Conservation (phyloP, 2,329 filamentous ascomycete genomes). For the Aspergillus neoniger region DNA sequence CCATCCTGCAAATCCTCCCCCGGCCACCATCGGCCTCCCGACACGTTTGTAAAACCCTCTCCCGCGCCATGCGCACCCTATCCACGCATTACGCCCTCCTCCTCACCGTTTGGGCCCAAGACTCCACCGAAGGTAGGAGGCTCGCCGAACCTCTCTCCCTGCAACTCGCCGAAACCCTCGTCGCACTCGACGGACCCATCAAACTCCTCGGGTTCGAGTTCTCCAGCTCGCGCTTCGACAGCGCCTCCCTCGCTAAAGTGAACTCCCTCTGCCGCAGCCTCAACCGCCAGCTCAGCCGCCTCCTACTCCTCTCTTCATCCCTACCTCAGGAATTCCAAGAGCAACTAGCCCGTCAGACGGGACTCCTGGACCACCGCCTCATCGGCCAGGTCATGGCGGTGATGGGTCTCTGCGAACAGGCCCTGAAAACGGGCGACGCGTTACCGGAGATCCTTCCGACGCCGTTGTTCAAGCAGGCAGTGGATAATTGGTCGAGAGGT, state of each 20-base stretch:
- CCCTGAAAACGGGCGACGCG: conserved; percentile 51
- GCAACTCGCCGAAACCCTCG: conserved; percentile 35
- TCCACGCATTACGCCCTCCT: conserved; percentile 55
- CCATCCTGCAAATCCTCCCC: conserved; percentile 51
- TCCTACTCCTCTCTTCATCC: conserved; percentile 38
- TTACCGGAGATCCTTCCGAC: conserved; percentile 52
- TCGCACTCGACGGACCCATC: conserved; percentile 38
- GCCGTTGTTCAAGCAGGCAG: conserved; percentile 45
- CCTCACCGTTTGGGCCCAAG: conserved; percentile 47
- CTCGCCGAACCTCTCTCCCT: conserved; percentile 36
- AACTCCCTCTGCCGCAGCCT: conserved; percentile 37
- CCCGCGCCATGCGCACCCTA: conserved; percentile 46
- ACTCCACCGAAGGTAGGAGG: conserved; percentile 22
- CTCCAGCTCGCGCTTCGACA: conserved; percentile 43
- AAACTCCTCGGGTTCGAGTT: conserved; percentile 41
- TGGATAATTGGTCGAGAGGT: conserved; percentile 27
- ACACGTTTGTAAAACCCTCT: conserved; percentile 50
- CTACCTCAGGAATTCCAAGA: conserved; percentile 44
- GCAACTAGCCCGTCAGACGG: conserved; percentile 41
- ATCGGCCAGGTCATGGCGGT: conserved; percentile 56
- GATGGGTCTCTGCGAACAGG: conserved; percentile 49
- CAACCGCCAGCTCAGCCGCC: conserved; percentile 34
- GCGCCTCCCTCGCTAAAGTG: conserved; percentile 33
- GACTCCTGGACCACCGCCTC: conserved; percentile 47
- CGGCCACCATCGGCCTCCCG: conserved; percentile 50